Base-by-base conservation (phyloP, 2,329 filamentous ascomycete species). In the Boeremia lycopersici region DNA sequence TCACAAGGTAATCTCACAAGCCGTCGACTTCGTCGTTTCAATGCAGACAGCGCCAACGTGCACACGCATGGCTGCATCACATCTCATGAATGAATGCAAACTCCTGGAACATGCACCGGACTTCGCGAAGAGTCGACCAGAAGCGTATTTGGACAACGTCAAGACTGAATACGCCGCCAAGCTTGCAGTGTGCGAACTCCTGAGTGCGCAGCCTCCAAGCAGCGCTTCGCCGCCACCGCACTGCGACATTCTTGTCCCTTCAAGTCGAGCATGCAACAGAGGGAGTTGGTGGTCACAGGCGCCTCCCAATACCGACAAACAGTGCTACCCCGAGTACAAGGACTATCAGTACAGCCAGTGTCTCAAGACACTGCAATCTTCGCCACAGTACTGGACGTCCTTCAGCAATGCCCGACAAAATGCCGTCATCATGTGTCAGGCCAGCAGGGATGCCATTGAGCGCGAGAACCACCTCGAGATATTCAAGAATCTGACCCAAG, bases 321-420 rank as follows among this genome's bases (percentile, higher is more conserved):
- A 70, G 6, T 76, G 74, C 55, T 77, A 76, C 33, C 70, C 70
- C 0, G 58, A 66, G 1, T 56, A 69, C 29, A 76, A 67, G 25
- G 64, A 68, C 6, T 45, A 62, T 12, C 63, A 78, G 40, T 68
- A 86, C 23, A 75, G 78, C 40, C 63, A 74, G 9, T 89, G 86
- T 61, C 72, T 86, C 4, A 77, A 74, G 40, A 79, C 79, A 4
- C 70, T 89, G 1, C 80, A 82, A 40, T 78, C 79, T 15, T 77
- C 81, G 23, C 78, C 81, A 1, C 84, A 85, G 39, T 82, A 79
- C 68, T 89, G 86, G 85, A 86, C 80, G 1, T 87, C 84, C 23
- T 89, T 86, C 74, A 84, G 83, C 61, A 86, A 86, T 69, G 83
- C 79, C 53, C 78, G 81, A 50, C 83, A 86, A 51, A 85, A 86